Evolutionary conservation across 2,329 filamentous ascomycete species (phyloP).

Genomic region (Alternaria rosae): DNA sequence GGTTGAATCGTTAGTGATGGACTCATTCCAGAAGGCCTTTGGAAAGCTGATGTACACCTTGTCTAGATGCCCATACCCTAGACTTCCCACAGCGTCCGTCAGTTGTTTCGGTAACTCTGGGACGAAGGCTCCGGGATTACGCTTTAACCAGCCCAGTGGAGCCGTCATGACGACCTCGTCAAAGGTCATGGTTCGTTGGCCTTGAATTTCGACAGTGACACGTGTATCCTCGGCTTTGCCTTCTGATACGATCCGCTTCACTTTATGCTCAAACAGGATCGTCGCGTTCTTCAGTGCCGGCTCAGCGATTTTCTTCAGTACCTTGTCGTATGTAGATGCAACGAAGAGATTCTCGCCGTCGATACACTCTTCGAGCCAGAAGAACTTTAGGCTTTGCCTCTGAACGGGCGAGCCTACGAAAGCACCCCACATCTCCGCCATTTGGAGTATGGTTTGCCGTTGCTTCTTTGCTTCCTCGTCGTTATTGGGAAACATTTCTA

Average conservation of each 20-base stretch:
- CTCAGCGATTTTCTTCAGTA: constrained; percentile 66
- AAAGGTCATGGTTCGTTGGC: constrained; percentile 60
- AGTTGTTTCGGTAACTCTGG: constrained; percentile 66
- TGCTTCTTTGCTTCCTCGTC: constrained; percentile 52
- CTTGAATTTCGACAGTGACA: constrained; percentile 55
- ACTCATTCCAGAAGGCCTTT: constrained; percentile 73
- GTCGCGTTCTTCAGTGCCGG: constrained; percentile 64
- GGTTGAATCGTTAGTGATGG: background rate
- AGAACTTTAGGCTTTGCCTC: constrained; percentile 75
- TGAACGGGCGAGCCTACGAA: constrained; percentile 72
- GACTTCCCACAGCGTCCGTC: constrained; percentile 66
- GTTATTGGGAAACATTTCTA: constrained; percentile 50
- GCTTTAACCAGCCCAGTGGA: constrained; percentile 66
- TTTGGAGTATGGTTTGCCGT: constrained; percentile 60
- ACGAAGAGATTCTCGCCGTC: constrained; percentile 73
- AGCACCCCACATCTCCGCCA: constrained; percentile 72
- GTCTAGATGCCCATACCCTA: constrained; percentile 75
- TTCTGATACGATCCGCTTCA: constrained; percentile 52
- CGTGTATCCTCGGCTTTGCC: constrained; percentile 25
- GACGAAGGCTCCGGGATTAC: constrained; percentile 59
- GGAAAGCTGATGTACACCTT: constrained; percentile 73
- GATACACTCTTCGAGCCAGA: constrained; percentile 80
- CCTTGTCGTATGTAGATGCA: constrained; percentile 65
- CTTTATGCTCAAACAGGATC: constrained; percentile 59
- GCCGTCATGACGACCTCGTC: constrained; percentile 74